Evolutionary conservation across 2,329 filamentous ascomycete genomes (phyloP).

Genomic region (Aspergillus quadricinctus): DNA sequence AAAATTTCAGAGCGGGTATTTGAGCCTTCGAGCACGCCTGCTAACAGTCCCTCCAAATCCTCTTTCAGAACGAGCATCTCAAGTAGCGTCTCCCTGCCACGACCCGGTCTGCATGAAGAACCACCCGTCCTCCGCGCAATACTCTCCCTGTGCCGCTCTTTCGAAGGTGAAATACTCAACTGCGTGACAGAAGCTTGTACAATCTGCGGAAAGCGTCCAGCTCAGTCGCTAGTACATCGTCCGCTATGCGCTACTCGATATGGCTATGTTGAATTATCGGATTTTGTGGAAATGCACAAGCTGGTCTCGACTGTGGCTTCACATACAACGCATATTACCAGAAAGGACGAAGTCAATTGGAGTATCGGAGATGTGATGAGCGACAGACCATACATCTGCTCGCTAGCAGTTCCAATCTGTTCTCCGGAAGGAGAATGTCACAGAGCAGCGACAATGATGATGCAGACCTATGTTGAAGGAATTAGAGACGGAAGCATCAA

Average conservation of each 20-base stretch:
- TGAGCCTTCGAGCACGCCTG: neutral
- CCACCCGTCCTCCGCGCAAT: neutral
- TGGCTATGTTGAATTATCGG: slow-evolving; percentile 7
- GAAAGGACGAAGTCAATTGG: slow-evolving; percentile 1
- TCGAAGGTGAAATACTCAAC: neutral
- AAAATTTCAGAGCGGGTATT: neutral
- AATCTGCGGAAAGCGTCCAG: neutral
- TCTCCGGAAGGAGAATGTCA: neutral
- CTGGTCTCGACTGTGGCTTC: slow-evolving; percentile 8
- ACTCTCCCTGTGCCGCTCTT: neutral
- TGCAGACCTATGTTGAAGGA: slow-evolving; percentile 4
- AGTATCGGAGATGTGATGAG: slow-evolving; percentile 4
- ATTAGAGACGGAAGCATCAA: neutral
- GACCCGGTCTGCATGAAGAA: neutral
- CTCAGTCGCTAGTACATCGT: neutral
- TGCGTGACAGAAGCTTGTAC: neutral
- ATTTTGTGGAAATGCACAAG: slow-evolving; percentile 1
- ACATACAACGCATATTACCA: slow-evolving; percentile 3
- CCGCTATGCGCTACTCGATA: slow-evolving; percentile 3
- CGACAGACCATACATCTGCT: slow-evolving; percentile 9
- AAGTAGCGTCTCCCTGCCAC: neutral
- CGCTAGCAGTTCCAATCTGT: slow-evolving; percentile 8
- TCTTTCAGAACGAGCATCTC: neutral
- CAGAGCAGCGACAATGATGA: neutral
- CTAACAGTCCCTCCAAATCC: neutral